Percentiles rank a stretch among this genome's conserved stretches.
Evolutionary conservation across 2,329 filamentous ascomycete species (phyloP).

Genomic region (Xylariaceae sp.): DNA sequence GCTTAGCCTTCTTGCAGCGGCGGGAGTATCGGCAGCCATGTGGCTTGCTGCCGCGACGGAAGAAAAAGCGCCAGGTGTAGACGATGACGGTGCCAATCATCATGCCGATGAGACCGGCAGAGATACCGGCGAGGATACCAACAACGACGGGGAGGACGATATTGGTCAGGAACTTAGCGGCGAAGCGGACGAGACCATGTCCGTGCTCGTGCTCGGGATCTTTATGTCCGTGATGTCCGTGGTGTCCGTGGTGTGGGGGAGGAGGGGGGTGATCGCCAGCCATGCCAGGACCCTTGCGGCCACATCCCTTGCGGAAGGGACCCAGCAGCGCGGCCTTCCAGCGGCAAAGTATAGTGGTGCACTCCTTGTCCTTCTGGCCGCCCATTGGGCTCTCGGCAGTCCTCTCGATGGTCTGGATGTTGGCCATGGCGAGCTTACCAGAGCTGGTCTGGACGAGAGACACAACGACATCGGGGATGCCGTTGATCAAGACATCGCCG

Average conservation of each 20-base stretch:
- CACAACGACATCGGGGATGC: constrained; percentile 53
- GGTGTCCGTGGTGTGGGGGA: constrained; percentile 3
- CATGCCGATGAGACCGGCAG: constrained; percentile 65
- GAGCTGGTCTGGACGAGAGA: constrained; percentile 57
- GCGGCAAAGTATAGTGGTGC: constrained; percentile 48
- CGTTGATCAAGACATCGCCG: constrained; percentile 50
- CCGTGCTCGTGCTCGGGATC: constrained; percentile 23
- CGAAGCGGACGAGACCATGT: constrained; percentile 42
- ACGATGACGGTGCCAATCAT: constrained; percentile 59
- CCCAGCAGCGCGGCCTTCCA: constrained; percentile 49
- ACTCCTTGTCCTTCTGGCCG: constrained; percentile 29
- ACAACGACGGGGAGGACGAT: constrained; percentile 65
- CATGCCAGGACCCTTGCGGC: constrained; percentile 19
- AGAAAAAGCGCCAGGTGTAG: constrained; percentile 53
- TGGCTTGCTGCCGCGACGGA: constrained; percentile 41
- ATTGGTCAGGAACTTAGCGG: constrained; percentile 56
- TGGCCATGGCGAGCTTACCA: constrained; percentile 53
- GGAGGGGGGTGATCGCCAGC: background rate
- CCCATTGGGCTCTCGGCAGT: constrained; percentile 23
- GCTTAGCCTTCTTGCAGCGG: constrained; percentile 31
- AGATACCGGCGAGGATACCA: constrained; percentile 65
- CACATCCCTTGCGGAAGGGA: constrained; percentile 37
- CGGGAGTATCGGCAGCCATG: constrained; percentile 28
- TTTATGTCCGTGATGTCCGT: constrained; percentile 17
- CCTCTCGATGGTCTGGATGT: constrained; percentile 37